Base-by-base conservation (phyloP, 305 asterid species). In the Andrographis paniculata region DNA sequence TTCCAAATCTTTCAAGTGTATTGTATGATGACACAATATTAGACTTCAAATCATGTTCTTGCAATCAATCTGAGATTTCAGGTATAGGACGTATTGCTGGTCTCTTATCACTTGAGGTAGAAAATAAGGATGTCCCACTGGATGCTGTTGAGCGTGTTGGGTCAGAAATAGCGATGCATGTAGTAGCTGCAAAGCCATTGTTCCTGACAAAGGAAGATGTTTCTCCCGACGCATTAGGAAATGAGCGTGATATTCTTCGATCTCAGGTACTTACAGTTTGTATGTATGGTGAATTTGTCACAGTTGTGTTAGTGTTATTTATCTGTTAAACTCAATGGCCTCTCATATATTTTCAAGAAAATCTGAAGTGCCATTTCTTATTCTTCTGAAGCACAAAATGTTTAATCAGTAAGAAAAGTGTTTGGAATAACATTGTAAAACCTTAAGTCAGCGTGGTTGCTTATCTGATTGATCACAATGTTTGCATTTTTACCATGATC, bases 11-110 rank as follows among this genome's bases (percentile, higher is more conserved):
- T 33, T 18, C 10, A 36, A 17, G 3, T 46, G 24, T 57, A 52
- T 10, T 27, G 33, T 17, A 16, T 40, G 35, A 42, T 30, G 45
- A 45, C 50, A 33, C 15, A 27, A 14, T 48, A 39, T 17, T 43
- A 52, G 48, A 57, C 50, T 55, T 22, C 39, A 53, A 40, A 42
- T 5, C 2, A 52, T 43, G 46, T 19, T 54, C 17, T 27, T 43
- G 30, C 44, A 45, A 38, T 55, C 51, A 36, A 43, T 36, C n/a
- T 53, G 59, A 35, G 42, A 38, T 36, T 58, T 62, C 78, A 91
- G 99, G 96, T 56, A 50, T 91, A 54, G 99, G 96, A 33, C 85
- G 94, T 6, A 79, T 87, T 65, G 95, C 95, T 55, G 95, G 96
- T 23, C 62, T 91, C 63, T 50, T 91, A 59, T 87, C 93, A 9